Evolutionary conservation across 495 filamentous ascomycete genomes (phyloP).

Genomic region (Bombardia bombarda): DNA sequence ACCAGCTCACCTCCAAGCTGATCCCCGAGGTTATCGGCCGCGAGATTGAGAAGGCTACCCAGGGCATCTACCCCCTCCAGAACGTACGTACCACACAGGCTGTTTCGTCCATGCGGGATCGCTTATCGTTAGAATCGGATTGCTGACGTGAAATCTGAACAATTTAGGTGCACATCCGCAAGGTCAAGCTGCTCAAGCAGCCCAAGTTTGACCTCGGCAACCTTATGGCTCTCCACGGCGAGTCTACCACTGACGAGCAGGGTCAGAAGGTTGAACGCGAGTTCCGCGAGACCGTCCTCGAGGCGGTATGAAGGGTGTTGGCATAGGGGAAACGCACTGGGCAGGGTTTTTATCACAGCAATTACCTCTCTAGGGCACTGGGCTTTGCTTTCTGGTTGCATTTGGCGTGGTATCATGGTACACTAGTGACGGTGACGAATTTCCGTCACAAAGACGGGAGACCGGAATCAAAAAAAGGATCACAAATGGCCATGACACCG

Average conservation of each 20-base stretch:
- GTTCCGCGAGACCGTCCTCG: conserved; percentile 95
- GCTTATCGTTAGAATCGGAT: background rate
- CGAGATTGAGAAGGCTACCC: conserved; percentile 98
- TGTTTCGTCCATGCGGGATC: background rate
- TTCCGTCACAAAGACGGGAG: conserved; percentile 25
- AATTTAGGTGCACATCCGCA: conserved; percentile 92
- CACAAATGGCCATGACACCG: conserved; percentile 22
- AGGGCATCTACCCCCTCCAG: conserved; percentile 98
- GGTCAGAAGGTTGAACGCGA: conserved; percentile 98
- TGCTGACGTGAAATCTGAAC: conserved; percentile 38
- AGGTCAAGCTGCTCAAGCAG: conserved; percentile 96
- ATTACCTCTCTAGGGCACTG: conserved; percentile 41
- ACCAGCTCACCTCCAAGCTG: conserved; percentile 93
- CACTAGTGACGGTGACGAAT: conserved; percentile 40
- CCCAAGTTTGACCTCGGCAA: conserved; percentile 99
- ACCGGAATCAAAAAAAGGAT: conserved; percentile 32
- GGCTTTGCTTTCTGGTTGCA: conserved; percentile 46
- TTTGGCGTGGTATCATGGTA: conserved; percentile 47
- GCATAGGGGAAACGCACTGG: conserved; percentile 35
- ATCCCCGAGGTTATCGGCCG: conserved; percentile 98
- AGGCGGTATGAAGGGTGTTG: conserved; percentile 67
- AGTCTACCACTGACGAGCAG: conserved; percentile 90
- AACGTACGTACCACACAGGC: conserved; percentile 78
- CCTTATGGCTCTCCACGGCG: conserved; percentile 89
- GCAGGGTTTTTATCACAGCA: conserved; percentile 43